These are phyloP conservation scores for Fusarium sp. DNA, from an alignment of 2,329 filamentous ascomycete species.

Conservation along the genomic window DNA sequence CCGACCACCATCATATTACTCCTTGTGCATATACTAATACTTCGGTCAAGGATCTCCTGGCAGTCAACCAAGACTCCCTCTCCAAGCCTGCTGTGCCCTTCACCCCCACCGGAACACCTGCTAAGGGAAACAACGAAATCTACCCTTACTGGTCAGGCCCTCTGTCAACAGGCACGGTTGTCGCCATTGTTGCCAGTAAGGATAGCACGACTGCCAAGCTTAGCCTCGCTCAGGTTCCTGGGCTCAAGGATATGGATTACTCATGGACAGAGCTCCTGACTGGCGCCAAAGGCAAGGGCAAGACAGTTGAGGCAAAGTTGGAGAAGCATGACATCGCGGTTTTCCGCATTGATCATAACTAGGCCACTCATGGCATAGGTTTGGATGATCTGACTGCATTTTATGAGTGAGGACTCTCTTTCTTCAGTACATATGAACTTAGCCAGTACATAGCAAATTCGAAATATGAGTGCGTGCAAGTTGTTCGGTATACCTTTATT, in stretches of 20 bases:
- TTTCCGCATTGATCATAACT: constrained; percentile 21
- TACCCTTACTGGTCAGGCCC: constrained; percentile 32
- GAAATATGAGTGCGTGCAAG: neutral
- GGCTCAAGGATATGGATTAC: constrained; percentile 21
- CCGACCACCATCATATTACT: fast-evolving
- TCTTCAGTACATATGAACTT: neutral
- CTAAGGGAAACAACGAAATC: constrained; percentile 23
- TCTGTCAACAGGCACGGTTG: constrained; percentile 24
- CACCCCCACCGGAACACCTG: constrained; percentile 18
- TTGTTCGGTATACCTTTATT: neutral
- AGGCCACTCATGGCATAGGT: neutral
- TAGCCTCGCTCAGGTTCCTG: constrained; percentile 29
- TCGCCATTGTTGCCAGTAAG: constrained; percentile 26
- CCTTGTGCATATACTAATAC: neutral
- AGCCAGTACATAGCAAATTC: neutral
- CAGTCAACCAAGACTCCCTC: constrained; percentile 25
- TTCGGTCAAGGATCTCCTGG: constrained; percentile 13
- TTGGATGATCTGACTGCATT: neutral
- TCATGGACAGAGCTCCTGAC: constrained; percentile 29
- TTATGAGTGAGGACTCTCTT: neutral
- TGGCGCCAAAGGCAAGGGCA: constrained; percentile 26
- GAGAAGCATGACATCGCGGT: constrained; percentile 25
- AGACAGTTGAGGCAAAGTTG: constrained; percentile 19
- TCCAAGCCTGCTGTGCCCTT: constrained; percentile 32
- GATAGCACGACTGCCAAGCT: constrained; percentile 14